Conservation (phyloP, 257 asterid species). For the Fraxinus pennsylvanica region DNA sequence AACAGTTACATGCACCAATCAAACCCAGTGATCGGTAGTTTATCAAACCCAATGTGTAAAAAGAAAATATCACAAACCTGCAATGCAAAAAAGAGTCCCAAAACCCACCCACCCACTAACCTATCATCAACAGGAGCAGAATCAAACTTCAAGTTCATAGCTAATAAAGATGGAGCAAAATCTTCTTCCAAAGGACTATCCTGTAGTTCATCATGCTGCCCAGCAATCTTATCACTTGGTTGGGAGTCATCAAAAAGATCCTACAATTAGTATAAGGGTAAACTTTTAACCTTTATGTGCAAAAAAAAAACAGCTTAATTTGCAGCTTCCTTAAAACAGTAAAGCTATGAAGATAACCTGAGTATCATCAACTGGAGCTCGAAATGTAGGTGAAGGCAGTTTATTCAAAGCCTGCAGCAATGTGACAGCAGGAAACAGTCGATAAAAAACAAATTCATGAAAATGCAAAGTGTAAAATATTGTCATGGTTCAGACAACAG, state of each 20-base stretch:
- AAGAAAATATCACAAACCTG: constrained; percentile 7
- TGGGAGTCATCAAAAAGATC: constrained; percentile 72
- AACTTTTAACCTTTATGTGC: constrained; percentile 27
- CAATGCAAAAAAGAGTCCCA: neutral
- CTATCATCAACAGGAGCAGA: constrained; percentile 67
- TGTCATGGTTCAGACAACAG: neutral
- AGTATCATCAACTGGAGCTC: constrained; percentile 66
- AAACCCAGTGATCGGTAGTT: constrained; percentile 8
- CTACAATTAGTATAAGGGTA: constrained; percentile 40
- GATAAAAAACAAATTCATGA: constrained; percentile 18
- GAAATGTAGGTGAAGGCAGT: constrained; percentile 51
- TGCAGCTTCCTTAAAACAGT: constrained; percentile 17
- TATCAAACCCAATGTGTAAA: neutral
- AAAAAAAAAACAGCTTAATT: constrained; percentile 15
- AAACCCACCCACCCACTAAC: constrained; percentile 35
- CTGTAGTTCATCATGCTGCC: constrained; percentile 36
- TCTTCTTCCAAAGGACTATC: constrained; percentile 53
- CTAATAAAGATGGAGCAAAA: constrained; percentile 62
- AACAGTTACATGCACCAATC: neutral
- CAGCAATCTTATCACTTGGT: constrained; percentile 39
- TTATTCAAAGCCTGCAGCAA: constrained; percentile 48
- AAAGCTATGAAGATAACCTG: constrained; percentile 51
- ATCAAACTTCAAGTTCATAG: constrained; percentile 77
- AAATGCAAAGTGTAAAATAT: constrained; percentile 16
- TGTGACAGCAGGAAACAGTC: constrained; percentile 14